Conservation (phyloP, 805 yeast species). For the Candida odintsovae region DNA sequence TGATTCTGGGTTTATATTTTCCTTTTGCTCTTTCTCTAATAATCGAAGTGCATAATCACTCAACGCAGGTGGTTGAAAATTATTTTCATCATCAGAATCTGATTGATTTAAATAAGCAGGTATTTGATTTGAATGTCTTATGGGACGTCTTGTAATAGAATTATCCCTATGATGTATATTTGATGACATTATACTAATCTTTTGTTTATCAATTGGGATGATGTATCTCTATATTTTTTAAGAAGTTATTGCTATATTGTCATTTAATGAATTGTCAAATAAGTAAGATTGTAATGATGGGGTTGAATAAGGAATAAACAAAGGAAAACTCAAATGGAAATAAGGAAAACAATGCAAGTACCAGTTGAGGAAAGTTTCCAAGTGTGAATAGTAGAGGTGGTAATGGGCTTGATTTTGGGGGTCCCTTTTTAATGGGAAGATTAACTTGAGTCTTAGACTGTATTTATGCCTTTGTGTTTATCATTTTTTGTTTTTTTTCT, state of each 20-base stretch:
- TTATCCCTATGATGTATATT: background rate
- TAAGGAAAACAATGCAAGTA: background rate
- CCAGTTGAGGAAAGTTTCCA: background rate
- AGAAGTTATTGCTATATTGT: background rate
- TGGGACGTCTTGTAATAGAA: background rate
- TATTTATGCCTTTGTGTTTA: background rate
- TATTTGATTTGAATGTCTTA: background rate
- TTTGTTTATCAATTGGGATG: background rate
- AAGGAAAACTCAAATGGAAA: background rate
- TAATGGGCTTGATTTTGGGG: background rate
- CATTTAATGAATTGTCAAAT: background rate
- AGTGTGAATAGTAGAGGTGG: background rate
- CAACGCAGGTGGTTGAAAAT: conserved; percentile 53
- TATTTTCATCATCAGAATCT: conserved; percentile 37
- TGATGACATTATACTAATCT: background rate
- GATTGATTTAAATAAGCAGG: conserved; percentile 11
- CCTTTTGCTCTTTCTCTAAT: conserved; percentile 29
- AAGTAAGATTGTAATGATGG: too few species aligned
- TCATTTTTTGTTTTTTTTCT: background rate
- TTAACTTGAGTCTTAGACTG: background rate
- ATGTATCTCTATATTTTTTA: too few species aligned
- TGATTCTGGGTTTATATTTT: background rate
- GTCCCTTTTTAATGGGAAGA: too few species aligned
- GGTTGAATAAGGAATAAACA: background rate
- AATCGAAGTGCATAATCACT: conserved; percentile 54